Percentiles rank a stretch among this genome's conserved stretches.
These are phyloP conservation scores for Lachnellula arida DNA, from an alignment of 2,329 filamentous ascomycete genomes.

Conservation along the genomic window DNA sequence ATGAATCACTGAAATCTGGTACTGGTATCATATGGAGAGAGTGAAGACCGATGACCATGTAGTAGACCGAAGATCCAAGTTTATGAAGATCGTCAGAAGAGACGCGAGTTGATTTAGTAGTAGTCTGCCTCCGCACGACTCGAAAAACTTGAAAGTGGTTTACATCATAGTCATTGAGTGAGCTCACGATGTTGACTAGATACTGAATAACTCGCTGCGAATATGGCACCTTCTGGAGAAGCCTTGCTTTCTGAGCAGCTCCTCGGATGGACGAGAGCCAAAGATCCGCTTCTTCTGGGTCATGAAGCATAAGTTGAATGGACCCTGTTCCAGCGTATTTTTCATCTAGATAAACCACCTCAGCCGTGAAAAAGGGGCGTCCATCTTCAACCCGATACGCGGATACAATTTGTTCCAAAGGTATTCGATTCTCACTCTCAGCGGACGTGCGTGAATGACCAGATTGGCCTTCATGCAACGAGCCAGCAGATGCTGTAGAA, in stretches of 20 bases:
- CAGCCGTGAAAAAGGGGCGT: slow-evolving; percentile 60
- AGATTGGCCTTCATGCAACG: slow-evolving; percentile 56
- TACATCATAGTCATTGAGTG: slow-evolving; percentile 64
- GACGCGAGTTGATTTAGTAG: slow-evolving; percentile 48
- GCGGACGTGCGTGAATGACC: slow-evolving; percentile 43
- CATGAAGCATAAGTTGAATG: slow-evolving; percentile 59
- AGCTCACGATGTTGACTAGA: slow-evolving; percentile 57
- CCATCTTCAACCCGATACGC: slow-evolving; percentile 64
- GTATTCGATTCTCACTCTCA: slow-evolving; percentile 50
- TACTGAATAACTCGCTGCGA: slow-evolving; percentile 58
- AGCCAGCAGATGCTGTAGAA: slow-evolving; percentile 53
- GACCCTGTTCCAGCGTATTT: slow-evolving; percentile 55
- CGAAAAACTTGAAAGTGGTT: slow-evolving; percentile 64
- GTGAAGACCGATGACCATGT: slow-evolving; percentile 64
- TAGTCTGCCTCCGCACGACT: slow-evolving; percentile 58
- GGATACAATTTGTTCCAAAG: slow-evolving; percentile 62
- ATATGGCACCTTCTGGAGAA: slow-evolving; percentile 47
- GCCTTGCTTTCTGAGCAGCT: slow-evolving; percentile 51
- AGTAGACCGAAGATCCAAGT: slow-evolving; percentile 59
- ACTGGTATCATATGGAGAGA: slow-evolving; percentile 65
- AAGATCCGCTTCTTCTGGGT: slow-evolving; percentile 58
- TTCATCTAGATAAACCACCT: slow-evolving; percentile 65
- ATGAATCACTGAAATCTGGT: slow-evolving; percentile 49
- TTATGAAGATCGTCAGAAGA: slow-evolving; percentile 65
- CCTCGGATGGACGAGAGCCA: slow-evolving; percentile 61